Evolutionary conservation across 2,329 filamentous ascomycete species (phyloP).

Genomic region (Alternaria angustiovoidea): DNA sequence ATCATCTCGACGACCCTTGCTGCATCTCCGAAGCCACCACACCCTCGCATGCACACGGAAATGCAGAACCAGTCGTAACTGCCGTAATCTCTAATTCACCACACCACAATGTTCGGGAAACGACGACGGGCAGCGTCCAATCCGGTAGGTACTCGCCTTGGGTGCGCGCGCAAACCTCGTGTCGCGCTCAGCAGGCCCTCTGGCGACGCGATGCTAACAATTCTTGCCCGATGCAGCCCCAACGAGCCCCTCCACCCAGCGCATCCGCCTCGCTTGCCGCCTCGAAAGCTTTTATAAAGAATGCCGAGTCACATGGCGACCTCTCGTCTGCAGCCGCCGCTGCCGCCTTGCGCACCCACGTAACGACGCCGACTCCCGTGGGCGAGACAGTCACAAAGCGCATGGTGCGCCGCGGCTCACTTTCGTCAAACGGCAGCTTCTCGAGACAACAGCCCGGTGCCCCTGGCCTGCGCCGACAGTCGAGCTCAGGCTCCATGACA

Average conservation of each 20-base stretch:
- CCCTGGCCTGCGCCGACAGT: conserved; percentile 55
- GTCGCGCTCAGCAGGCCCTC: conserved; percentile 5
- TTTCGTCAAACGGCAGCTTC: conserved; percentile 70
- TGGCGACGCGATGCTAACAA: conserved; percentile 29
- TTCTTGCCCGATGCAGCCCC: conserved; percentile 37
- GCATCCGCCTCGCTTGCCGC: conserved; percentile 82
- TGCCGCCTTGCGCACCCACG: conserved; percentile 79
- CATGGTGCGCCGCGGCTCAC: conserved; percentile 75
- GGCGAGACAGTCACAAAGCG: conserved; percentile 88
- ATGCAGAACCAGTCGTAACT: conserved; percentile 37
- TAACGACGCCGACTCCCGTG: conserved; percentile 79
- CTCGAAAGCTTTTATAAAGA: conserved; percentile 78
- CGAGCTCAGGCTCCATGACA: conserved; percentile 82
- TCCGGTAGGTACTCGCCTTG: conserved; percentile 38
- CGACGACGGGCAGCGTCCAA: conserved; percentile 44
- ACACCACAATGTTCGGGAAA: conserved; percentile 43
- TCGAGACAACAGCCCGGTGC: conserved; percentile 44
- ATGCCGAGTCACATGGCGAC: conserved; percentile 68
- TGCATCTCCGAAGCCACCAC: conserved; percentile 11
- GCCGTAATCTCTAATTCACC: conserved; percentile 32
- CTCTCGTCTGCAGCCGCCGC: conserved; percentile 88
- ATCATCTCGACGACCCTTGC: conserved; percentile 28
- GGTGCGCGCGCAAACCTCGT: conserved; percentile 7
- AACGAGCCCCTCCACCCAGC: conserved; percentile 60
- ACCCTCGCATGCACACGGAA: conserved; percentile 11